phyloP scores from a whole-genome alignment of 2,329 filamentous ascomycete species.

The Fusarium tricinctum region DNA sequence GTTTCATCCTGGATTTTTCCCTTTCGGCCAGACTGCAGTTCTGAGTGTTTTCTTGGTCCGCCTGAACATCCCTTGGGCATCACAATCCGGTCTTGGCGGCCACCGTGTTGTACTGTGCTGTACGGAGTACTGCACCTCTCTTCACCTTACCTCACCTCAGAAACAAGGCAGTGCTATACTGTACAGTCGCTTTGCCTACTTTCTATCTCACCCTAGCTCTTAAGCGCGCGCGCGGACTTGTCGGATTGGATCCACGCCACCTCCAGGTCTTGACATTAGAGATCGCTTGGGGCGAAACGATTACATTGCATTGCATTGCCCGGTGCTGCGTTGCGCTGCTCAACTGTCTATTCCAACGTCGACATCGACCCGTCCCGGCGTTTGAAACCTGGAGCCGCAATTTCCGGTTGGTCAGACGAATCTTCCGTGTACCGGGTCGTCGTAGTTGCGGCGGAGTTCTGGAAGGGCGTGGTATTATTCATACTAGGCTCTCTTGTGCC shows the following conservation, averaged over 20 bases:
- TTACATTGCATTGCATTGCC: constrained; percentile 12
- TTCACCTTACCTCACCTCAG: neutral
- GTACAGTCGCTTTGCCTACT: constrained; percentile 4
- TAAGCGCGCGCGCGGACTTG: constrained; percentile 31
- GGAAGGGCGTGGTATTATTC: constrained; percentile 17
- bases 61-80: constrained; percentile 1
- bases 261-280: constrained; percentile 13
- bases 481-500: constrained; percentile 10
- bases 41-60: constrained; percentile 3
- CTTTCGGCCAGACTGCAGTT: constrained; percentile 3
- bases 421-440: constrained; percentile 18
- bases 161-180: constrained; percentile 21
- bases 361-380: constrained; percentile 12
- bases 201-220: constrained; percentile 8
- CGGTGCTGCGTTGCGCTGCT: neutral
- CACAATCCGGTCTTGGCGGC: neutral
- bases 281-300: constrained; percentile 25
- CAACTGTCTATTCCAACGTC: constrained; percentile 15
- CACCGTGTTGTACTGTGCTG: constrained; percentile 17
- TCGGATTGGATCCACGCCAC: constrained; percentile 39
- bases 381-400: constrained; percentile 31
- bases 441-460: constrained; percentile 33
- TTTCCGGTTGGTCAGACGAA: constrained; percentile 31
- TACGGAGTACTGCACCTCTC: neutral
- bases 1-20: neutral